Evolutionary conservation across 1,139 yeast species (phyloP), one percentile per base, ranked within the genome.

Genomic region (Starmera stellimalicola): DNA sequence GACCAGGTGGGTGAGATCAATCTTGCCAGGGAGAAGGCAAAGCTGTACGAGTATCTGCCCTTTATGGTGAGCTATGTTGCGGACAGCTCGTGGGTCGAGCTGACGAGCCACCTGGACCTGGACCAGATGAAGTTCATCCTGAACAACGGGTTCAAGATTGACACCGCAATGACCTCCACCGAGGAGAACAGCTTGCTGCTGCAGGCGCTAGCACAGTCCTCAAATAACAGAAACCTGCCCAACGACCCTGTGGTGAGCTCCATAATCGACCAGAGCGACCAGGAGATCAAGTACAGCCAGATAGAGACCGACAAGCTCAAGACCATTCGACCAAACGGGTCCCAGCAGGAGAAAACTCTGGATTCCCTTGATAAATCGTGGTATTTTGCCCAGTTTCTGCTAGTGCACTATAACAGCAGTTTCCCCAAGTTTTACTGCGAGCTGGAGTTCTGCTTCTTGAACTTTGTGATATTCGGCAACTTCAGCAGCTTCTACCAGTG

Each of bases 401-500:
- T 53, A 4, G 33, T 42, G 2, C 33, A 39, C 4, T 51, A 43
- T 30, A 47, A 48, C 27, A 43, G 45, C 15, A 50, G 42, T 23
- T 39, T 48, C 6, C 32, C 37, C 2, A 34, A 42, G 12, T 43
- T 63, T 6, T 36, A 65, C 18, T 64, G 69, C 6, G 73, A 68
- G 37, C 40, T 67, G 19, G 67, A 68, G 39, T 43, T 64, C 18
- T 42, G 60, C 3, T 68, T 50, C 39, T 30, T 65, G 12, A 52
- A 60, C 35, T 50, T 56, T 37, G 36, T 62, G 16, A 36, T 62
- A 8, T 58, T 65, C 43, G 70, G 67, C 8, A 69, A 67, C 43
- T 65, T 61, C 39, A 62, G 70, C 3, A 60, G 66, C 14, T 61
- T 64, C 17, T 48, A 59, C 33, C 73, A 67, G 34, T 68, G 73